Evolutionary conservation across 345 rosid species (phyloP), one percentile per base, ranked within the genome.

Genomic region (Gossypium rotundifolium): DNA sequence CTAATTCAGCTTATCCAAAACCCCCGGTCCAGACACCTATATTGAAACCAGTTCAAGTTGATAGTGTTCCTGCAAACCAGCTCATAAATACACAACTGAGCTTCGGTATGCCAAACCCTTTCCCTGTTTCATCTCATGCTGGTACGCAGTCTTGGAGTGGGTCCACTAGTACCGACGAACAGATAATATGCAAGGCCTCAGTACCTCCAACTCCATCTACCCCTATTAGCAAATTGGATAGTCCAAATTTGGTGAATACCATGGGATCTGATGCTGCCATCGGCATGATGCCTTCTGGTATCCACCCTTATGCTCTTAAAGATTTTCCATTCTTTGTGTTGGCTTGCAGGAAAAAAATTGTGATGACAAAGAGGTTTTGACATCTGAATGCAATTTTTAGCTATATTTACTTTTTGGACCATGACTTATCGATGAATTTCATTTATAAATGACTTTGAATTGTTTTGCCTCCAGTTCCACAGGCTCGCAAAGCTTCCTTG

Each of bases 401-500:
- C 57, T 13, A 46, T 3, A 7, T 69, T 52, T 52, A n/a, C 16
- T 4, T 5, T 29, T 70, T 29, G 23, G 22, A 51, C 18, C 49
- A n/a, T 38, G 18, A 8, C 62, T 14, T 0, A 38, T 12, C 20
- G 11, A 52, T n/a, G 12, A 55, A 71, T 7, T 12, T 73, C 53
- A 2, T 45, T 45, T 60, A 17, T 60, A 62, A 63, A 18, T 74
- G 52, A 74, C 63, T 16, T 6, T n/a, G 11, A 65, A 53, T 54
- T 65, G 25, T 61, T 65, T 33, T 65, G 53, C 42, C 14, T 20
- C 18, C 72, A 75, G 87, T 93, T 66, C 98, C 99, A 29, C 98
- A 90, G 83, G 94, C 94, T 74, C 92, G 97, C 10, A 84, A 95
- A 87, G 99, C 97, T 46, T 95, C 99, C 13, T 80, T 95, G 86